These are phyloP conservation scores for Alopecurus myosuroides DNA, from an alignment of 176 grass and related monocot genomes.

Conservation along the genomic window DNA sequence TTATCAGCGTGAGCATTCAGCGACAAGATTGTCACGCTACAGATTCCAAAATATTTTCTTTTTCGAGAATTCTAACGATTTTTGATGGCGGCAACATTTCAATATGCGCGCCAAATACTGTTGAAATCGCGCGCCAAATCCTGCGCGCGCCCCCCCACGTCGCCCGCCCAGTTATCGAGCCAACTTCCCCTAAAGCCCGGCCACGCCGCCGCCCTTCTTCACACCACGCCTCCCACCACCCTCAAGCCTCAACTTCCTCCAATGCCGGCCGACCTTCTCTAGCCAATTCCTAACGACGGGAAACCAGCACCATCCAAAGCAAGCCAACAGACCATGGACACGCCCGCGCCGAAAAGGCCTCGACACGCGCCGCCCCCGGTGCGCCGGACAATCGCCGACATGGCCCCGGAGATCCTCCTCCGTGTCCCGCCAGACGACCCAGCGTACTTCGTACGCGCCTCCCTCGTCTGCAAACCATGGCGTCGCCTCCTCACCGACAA, in stretches of 20 bases:
- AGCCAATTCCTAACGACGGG: not conserved
- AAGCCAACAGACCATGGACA: not conserved
- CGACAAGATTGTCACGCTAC: no score
- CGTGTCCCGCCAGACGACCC: constrained; percentile 6
- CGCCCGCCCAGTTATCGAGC: not conserved
- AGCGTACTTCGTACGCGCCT: not conserved
- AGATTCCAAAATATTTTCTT: no score
- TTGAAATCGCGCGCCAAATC: not conserved
- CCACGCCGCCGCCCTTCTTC: not conserved
- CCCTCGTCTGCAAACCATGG: constrained; percentile 14
- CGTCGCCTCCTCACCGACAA: not conserved
- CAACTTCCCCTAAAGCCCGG: not conserved
- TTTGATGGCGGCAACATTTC: not conserved
- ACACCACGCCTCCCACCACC: not conserved
- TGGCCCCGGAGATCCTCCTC: constrained; percentile 18
- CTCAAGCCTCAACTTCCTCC: not conserved
- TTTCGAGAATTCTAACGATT: not conserved
- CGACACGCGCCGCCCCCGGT: not conserved
- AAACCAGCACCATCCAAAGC: not conserved
- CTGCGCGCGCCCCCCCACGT: not conserved
- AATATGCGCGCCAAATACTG: not conserved
- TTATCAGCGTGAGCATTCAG: no score
- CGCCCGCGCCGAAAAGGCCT: not conserved
- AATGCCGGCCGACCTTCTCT: not conserved
- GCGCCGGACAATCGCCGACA: not conserved